A percentile compares a stretch with the other conserved stretches of the same genome.
Evolutionary conservation across 2,329 filamentous ascomycete species (phyloP).

Genomic region (Scortechinia acanthostroma): DNA sequence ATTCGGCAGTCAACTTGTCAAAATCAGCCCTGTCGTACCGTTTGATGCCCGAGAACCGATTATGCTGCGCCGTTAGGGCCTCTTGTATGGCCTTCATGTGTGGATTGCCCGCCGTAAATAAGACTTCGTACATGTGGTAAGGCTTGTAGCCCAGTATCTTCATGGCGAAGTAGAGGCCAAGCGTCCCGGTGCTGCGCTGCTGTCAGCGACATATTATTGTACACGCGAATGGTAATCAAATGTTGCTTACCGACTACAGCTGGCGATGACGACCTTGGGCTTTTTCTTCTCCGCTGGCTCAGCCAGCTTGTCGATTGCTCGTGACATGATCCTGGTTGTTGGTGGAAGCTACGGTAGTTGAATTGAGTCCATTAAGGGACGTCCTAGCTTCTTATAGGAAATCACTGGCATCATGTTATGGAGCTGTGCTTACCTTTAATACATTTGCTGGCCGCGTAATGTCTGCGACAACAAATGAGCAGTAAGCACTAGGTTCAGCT

Average conservation of each 20-base stretch:
- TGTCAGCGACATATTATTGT: background rate
- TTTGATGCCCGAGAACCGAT: constrained; percentile 14
- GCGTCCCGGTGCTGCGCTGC: constrained; percentile 19
- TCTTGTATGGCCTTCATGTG: constrained; percentile 17
- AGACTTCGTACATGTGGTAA: constrained; percentile 23
- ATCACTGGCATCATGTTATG: no score
- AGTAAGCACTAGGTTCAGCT: no score
- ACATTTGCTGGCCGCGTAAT: no score
- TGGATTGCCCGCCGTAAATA: constrained; percentile 8
- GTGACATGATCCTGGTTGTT: constrained; percentile 19
- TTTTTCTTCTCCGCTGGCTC: constrained; percentile 15
- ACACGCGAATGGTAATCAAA: background rate
- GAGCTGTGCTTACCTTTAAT: no score
- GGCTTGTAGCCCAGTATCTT: constrained; percentile 22
- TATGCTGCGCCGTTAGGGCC: constrained; percentile 13
- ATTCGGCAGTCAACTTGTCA: constrained; percentile 28
- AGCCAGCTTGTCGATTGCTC: constrained; percentile 22
- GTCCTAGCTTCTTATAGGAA: no score
- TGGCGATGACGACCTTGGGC: constrained; percentile 25
- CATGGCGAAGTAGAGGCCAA: constrained; percentile 21
- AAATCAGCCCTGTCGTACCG: constrained; percentile 24
- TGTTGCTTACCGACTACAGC: constrained; percentile 23
- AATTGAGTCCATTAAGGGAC: no score
- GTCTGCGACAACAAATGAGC: no score
- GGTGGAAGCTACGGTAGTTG: no score